Percentiles rank a stretch among this genome's conserved stretches.
Conservation (phyloP, 2,329 filamentous ascomycete genomes). For the Xylariaceae sp. region DNA sequence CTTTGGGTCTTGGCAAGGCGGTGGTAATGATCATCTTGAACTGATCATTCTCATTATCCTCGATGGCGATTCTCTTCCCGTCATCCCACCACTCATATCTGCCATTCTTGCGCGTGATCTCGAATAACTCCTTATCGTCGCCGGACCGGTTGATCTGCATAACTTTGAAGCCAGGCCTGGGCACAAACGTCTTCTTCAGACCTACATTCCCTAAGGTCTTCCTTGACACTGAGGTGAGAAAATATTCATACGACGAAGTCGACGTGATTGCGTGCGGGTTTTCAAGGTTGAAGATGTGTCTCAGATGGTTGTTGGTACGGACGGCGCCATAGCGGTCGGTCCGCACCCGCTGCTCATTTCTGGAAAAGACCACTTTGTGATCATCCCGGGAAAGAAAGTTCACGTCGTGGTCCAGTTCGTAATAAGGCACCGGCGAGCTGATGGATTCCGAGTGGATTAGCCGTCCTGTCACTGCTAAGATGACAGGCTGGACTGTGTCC, state of each 20-base stretch:
- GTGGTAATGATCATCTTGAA: slow-evolving; percentile 13
- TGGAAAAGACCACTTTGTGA: slow-evolving; percentile 12
- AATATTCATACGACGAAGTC: slow-evolving; percentile 2
- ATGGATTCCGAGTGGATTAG: slow-evolving; percentile 36
- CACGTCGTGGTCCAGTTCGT: slow-evolving; percentile 14
- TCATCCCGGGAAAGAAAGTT: slow-evolving; percentile 10
- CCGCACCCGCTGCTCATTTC: slow-evolving; percentile 9
- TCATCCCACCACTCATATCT: slow-evolving; percentile 15
- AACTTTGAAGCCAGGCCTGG: slow-evolving; percentile 5
- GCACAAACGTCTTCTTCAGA: slow-evolving; percentile 12
- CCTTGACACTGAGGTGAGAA: slow-evolving; percentile 5
- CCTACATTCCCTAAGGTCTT: slow-evolving; percentile 12
- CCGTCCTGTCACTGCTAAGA: slow-evolving; percentile 42
- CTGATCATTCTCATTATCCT: slow-evolving; percentile 7
- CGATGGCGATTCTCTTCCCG: slow-evolving; percentile 11
- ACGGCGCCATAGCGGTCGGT: not conserved
- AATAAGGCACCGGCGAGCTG: slow-evolving; percentile 33
- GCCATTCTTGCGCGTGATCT: slow-evolving; percentile 9
- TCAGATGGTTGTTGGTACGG: not conserved
- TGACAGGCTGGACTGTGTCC: slow-evolving; percentile 13
- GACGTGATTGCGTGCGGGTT: slow-evolving; percentile 1
- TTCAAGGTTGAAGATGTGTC: slow-evolving; percentile 16
- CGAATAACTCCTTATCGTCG: slow-evolving; percentile 12
- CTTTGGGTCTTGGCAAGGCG: slow-evolving; percentile 1
- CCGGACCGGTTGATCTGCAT: slow-evolving; percentile 1